Evolutionary conservation across 176 grass and related monocot genomes (phyloP), one percentile per base, ranked within the genome.

Genomic region (Bromus sterilis): DNA sequence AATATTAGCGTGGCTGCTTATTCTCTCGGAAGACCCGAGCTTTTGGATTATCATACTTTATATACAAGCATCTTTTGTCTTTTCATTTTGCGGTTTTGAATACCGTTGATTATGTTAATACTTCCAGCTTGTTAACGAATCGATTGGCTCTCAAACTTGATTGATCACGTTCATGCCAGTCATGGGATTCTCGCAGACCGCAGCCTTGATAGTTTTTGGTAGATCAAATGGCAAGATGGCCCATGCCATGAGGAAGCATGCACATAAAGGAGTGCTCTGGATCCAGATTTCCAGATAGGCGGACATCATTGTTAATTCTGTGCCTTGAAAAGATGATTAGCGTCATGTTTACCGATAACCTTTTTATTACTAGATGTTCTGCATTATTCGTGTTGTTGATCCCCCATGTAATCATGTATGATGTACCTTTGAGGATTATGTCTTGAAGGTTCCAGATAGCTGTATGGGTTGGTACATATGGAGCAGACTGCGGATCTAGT

Each of bases 281-380:
- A 85, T 89, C 71, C 55, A 89, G 78, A 89, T 85, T 89, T 89
- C 87, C 82, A 89, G 82, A 85, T 71, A 81, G 87, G 78, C 82
- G 32, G 70, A 5, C 71, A 85, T 89, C 55, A 89, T 89, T 85
- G 71, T 81, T 85, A 89, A 85, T 85, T 71, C 15, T 71, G 87
- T 89, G 78, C 78, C 82, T 77, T 60, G 64, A 43, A 80, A 65
- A 81, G 71, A 89, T 85, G 78, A 85, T 85, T 81, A 85, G 73
- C 34, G 71, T 39, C 78, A 81, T 71, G 82, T 85, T 89, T 81
- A 85, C 71, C 6, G 42, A 85, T 85, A 56, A 55, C 18, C 74
- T 85, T 89, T 84, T 83, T 16, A 58, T 77, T 56, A 37, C 11
- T 71, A 41, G 32, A 61, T 70, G 13, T 10, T 42, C 7, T 62